Evolutionary conservation across 2,329 filamentous ascomycete genomes (phyloP).

Genomic region (Nemania sp.): DNA sequence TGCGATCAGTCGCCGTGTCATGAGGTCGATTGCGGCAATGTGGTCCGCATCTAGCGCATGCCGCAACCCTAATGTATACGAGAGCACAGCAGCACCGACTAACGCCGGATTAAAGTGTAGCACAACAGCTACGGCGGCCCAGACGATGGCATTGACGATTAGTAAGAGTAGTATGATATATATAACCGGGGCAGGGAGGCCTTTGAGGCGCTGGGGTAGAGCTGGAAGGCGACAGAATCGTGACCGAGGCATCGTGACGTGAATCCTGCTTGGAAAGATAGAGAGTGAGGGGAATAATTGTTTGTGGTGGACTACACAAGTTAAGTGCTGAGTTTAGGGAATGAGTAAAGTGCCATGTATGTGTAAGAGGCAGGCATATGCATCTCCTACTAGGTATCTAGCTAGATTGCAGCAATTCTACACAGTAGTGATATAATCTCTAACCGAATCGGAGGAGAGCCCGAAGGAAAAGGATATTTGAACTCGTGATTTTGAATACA

Average conservation of each 20-base stretch:
- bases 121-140: conserved; percentile 65
- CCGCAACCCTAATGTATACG: conserved; percentile 88
- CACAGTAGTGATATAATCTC: background rate
- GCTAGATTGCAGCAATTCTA: background rate
- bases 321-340: background rate
- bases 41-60: conserved; percentile 99
- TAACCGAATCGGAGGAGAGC: background rate
- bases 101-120: conserved; percentile 69
- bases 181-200: conserved; percentile 53
- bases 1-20: conserved; percentile 89
- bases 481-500: background rate
- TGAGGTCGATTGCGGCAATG: conserved; percentile 86
- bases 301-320: conserved; percentile 6
- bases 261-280: background rate
- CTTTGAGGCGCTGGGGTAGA: conserved; percentile 42
- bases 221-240: conserved; percentile 24
- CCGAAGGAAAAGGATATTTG: background rate
- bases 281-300: conserved; percentile 2
- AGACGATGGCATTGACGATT: conserved; percentile 65
- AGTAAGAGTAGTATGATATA: conserved; percentile 65
- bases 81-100: conserved; percentile 82
- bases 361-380: background rate
- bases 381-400: background rate
- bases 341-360: background rate
- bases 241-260: conserved; percentile 18